These are phyloP conservation scores for Mucor plumbeus DNA, from an alignment of 371 early-diverging fungal genomes.

Conservation along the genomic window DNA sequence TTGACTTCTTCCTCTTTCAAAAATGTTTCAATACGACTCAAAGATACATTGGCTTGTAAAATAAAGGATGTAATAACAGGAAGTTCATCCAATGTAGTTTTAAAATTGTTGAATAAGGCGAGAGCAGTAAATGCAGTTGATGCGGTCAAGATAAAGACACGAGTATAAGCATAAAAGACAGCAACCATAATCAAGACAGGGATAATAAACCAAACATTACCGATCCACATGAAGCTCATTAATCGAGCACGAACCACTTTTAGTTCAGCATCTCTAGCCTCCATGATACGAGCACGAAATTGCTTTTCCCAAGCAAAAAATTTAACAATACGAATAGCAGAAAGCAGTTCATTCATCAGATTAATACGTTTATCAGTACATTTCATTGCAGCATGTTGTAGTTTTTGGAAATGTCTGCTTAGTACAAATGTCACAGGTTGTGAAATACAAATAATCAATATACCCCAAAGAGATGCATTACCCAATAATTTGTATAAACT, in stretches of 20 bases:
- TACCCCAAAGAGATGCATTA: slow-evolving; percentile 65
- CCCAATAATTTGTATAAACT: slow-evolving; percentile 71
- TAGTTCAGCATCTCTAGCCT: slow-evolving; percentile 56
- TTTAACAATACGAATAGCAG: slow-evolving; percentile 79
- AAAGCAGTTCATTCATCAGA: slow-evolving; percentile 71
- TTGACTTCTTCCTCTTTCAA: slow-evolving; percentile 75
- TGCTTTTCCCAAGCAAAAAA: slow-evolving; percentile 84
- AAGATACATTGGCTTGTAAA: slow-evolving; percentile 74
- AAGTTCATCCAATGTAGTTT: slow-evolving; percentile 73
- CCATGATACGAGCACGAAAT: slow-evolving; percentile 59
- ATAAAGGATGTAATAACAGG: slow-evolving; percentile 69
- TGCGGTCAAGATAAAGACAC: slow-evolving; percentile 60
- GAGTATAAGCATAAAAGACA: slow-evolving; percentile 61
- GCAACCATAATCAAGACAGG: slow-evolving; percentile 46
- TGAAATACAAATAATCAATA: slow-evolving; percentile 59
- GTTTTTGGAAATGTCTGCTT: slow-evolving; percentile 52
- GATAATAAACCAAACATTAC: slow-evolving; percentile 48
- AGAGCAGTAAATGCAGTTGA: slow-evolving; percentile 70
- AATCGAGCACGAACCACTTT: slow-evolving; percentile 50
- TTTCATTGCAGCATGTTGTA: slow-evolving; percentile 58
- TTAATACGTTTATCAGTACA: slow-evolving; percentile 70
- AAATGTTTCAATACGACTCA: slow-evolving; percentile 71
- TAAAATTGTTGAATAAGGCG: slow-evolving; percentile 66
- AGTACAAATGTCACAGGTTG: slow-evolving; percentile 66
- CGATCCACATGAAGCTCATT: slow-evolving; percentile 50